Evolutionary conservation across 225 moss, liverwort and hornwort species (phyloP), one percentile per base, ranked within the genome.

Genomic region (Sphagnum contortum): DNA sequence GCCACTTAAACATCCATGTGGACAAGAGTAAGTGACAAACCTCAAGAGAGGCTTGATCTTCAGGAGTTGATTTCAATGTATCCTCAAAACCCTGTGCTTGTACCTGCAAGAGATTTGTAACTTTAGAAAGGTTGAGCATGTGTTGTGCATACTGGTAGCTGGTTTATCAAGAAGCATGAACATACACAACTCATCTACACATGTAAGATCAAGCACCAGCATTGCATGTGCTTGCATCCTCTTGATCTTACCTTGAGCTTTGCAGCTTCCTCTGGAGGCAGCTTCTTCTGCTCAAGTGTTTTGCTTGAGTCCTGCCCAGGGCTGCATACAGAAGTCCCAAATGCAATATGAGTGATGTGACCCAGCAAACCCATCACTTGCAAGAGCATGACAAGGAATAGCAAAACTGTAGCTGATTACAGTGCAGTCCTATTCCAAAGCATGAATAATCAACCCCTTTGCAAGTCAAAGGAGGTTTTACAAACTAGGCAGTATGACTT

Each of bases 31-130:
- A 29, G 29, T 29, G 29, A 61, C 70, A 72, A 65, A 92, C 96
- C 88, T 98, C 88, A 62, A 98, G 96, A 58, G 96, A 85, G 57
- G 71, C 75, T 72, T 77, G 83, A 67, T 98, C 96, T 48, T 86
- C 83, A 11, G 96, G 87, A 53, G 81, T 77, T 57, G 64, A 76
- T 71, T 81, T 81, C 72, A 93, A 72, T 47, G 59, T 64, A 64
- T 80, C 80, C 59, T 93, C 90, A 77, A 93, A 89, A 10, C 77
- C 81, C 76, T 87, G 86, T 29, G 83, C 88, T 87, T 92, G 90
- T 66, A 83, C 87, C 96, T 96, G 82, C 68, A 69, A 47, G 44
- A 47, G 47, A 45, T 9, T 47, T 49, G 8, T 64, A 4, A 64
- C 7, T 4, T 47, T 47, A 14, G 12, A 57, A 12, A 57, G 14